Percentiles rank a stretch among this genome's conserved stretches.
phyloP scores from a whole-genome alignment of 768 basidiomycete species.

The Amanita phalloides region DNA sequence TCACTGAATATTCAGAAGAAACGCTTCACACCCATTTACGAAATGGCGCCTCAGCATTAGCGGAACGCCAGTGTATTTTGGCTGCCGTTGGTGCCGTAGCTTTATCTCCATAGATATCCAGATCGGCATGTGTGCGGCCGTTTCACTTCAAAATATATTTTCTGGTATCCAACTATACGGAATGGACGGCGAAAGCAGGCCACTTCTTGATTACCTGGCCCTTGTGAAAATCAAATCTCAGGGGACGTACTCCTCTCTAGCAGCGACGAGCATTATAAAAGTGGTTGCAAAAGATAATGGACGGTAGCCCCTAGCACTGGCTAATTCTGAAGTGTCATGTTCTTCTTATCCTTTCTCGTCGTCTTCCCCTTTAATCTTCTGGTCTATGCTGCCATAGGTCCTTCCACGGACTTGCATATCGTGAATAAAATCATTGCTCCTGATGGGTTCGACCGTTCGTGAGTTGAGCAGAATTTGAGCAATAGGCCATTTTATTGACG shows the following conservation, averaged over 20 bases:
- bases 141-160: not conserved
- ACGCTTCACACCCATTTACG: not conserved
- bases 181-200: not conserved
- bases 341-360: not conserved
- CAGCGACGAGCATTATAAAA: not conserved
- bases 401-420: conserved; percentile 19
- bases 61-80: not conserved
- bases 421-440: conserved; percentile 30
- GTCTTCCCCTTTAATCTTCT: not conserved
- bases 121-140: too few species aligned
- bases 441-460: conserved; percentile 32
- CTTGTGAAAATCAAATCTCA: not conserved
- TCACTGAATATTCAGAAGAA: not conserved
- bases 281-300: not conserved
- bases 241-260: not conserved
- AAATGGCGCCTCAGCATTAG: not conserved
- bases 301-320: not conserved
- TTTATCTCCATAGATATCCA: too few species aligned
- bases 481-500: not conserved
- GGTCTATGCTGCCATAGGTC: conserved; percentile 10
- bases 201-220: not conserved
- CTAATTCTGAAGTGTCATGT: not conserved
- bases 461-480: conserved; percentile 9
- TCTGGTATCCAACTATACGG: not conserved
- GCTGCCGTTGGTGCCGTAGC: too few species aligned